Evolutionary conservation across 176 grass and related monocot species (phyloP).

Genomic region (Triticum dicoccoides): DNA sequence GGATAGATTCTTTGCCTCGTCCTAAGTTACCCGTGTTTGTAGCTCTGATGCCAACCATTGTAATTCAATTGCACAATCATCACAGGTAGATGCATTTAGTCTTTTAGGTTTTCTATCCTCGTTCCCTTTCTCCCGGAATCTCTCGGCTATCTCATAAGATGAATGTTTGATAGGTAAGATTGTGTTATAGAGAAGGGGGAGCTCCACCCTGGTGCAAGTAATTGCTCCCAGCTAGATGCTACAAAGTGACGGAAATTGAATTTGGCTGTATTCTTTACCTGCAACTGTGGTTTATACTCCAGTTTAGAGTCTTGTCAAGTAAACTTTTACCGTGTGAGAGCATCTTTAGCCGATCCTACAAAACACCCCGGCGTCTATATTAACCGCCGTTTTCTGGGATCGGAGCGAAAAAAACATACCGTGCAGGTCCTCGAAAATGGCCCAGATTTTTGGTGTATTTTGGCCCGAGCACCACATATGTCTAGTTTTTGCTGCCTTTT

Average conservation of each 20-base stretch:
- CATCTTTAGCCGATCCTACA: too few species aligned
- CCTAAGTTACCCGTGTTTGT: constrained; percentile 29
- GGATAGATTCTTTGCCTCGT: not conserved
- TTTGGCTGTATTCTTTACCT: not conserved
- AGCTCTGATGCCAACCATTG: constrained; percentile 39
- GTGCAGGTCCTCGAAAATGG: too few species aligned
- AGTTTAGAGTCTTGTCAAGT: not conserved
- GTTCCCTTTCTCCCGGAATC: not conserved
- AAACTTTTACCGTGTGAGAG: too few species aligned
- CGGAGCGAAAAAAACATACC: too few species aligned
- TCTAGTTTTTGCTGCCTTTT: not conserved
- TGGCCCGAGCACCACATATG: too few species aligned
- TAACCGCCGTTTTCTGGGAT: too few species aligned
- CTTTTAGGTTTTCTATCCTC: constrained; percentile 17
- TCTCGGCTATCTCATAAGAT: not conserved
- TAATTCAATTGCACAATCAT: constrained; percentile 46
- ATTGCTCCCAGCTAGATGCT: not conserved
- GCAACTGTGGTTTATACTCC: not conserved
- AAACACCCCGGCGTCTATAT: too few species aligned
- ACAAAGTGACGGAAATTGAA: not conserved
- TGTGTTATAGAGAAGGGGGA: constrained; percentile 14
- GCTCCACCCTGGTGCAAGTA: constrained; percentile 3
- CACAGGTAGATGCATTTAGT: constrained; percentile 26
- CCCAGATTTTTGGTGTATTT: too few species aligned
- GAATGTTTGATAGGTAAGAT: constrained; percentile 22